Base-by-base conservation (phyloP, 2,329 filamentous ascomycete genomes). In the Fusarium dlaminii region DNA sequence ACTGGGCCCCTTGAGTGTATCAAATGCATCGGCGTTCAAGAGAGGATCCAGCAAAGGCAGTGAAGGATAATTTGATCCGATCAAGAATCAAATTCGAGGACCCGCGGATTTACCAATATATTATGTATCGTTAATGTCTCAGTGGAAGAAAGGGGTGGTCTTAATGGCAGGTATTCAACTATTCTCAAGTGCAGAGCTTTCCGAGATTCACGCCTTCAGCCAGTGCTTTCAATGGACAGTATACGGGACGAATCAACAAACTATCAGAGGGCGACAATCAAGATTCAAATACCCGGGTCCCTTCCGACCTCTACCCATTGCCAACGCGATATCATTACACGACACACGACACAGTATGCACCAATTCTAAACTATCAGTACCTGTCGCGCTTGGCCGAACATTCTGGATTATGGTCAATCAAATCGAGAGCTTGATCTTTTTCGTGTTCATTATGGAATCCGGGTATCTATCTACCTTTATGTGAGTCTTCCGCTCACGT, bases 381-480 rank as follows among this genome's bases (percentile, higher is more conserved):
- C 17, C 34, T 40, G 29, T 45, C 54, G 13, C 40, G n/a, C 49
- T 45, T 29, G 32, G 22, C 15, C 34, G 20, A 22, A 29, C 51
- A 24, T 34, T 43, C 45, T n/a, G 43, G 55, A 32, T 20, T 17
- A 48, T 30, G 13, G 12, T 46, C 11, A 24, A 57, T 40, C 42
- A 37, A 30, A 29, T 43, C 24, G n/a, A 42, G 30, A 34, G 42
- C 51, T 32, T 45, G 20, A 62, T 66, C 46, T 36, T 63, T 55
- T 48, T 57, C n/a, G 24, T 70, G 46, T 68, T 34, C 62, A 64
- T 65, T 24, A 67, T 63, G 58, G 42, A 40, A 57, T 54, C 51
- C 51, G 69, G 73, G 73, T 75, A 75, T 75, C 73, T 75, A 68
- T 52, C 67, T 58, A 61, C 60, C 52, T 70, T 66, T 69, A 58